Evolutionary conservation across 371 early-diverging fungal genomes (phyloP).

Genomic region (Chytridiales sp.): DNA sequence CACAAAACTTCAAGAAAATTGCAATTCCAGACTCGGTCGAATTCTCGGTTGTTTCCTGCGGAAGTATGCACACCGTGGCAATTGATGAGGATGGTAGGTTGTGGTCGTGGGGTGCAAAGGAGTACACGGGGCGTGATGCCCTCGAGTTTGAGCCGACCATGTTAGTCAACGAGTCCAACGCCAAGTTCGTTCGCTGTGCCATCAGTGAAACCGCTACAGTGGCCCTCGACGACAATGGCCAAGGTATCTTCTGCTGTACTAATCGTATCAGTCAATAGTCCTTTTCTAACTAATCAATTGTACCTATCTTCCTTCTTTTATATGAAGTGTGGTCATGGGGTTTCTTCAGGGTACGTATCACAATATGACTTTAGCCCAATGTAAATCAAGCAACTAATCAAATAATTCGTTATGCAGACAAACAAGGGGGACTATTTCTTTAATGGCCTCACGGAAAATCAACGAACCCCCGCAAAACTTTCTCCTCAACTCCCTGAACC

Average conservation of each 20-base stretch:
- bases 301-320: neutral
- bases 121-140: conserved; percentile 12
- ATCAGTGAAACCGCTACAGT: conserved; percentile 17
- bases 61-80: conserved; percentile 14
- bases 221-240: conserved; percentile 4
- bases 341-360: conserved; percentile 15
- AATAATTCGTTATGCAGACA: too few species aligned
- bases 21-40: neutral
- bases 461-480: neutral
- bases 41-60: conserved; percentile 9
- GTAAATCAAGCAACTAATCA: too few species aligned
- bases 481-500: neutral
- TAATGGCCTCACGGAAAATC: too few species aligned
- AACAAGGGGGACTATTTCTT: too few species aligned
- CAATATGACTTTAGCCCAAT: neutral
- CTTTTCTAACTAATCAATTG: too few species aligned
- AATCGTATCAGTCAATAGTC: too few species aligned
- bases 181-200: conserved; percentile 3
- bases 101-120: conserved; percentile 16
- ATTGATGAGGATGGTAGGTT: conserved; percentile 8
- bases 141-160: neutral
- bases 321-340: conserved; percentile 23
- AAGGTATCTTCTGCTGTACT: conserved; percentile 10
- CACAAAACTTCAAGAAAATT: conserved; percentile 7
- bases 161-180: neutral